Evolutionary conservation across 2,329 filamentous ascomycete species (phyloP), one percentile per base, ranked within the genome.

Genomic region (Curvularia lunata): DNA sequence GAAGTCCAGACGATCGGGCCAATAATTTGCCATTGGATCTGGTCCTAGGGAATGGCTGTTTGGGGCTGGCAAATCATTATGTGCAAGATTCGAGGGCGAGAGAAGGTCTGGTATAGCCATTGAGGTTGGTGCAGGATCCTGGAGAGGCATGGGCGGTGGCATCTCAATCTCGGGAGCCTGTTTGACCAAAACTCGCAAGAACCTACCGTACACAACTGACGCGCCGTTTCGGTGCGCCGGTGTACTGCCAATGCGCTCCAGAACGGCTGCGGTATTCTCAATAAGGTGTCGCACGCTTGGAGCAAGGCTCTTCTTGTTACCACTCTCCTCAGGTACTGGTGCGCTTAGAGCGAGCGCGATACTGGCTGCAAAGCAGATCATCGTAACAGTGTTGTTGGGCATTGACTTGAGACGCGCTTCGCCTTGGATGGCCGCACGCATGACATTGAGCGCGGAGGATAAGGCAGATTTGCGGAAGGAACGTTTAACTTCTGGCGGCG

Each of bases 361-460:
- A 34, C 66, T 74, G 16, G 70, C 75, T 0, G 89, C 88, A 62
- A 91, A 91, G 1, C 88, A 89, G 12, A 91, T 90, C 89, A 91
- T 91, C 62, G 91, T 90, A 54, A 88, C 85, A 0, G 89, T 91
- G 65, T 91, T 91, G 74, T 91, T 91, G 0, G 89, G 89, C 88
- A 91, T 91, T 0, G 88, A 91, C 54, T 86, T 86, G 0, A 91
- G 81, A 59, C 88, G 84, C 0, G 82, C 79, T 69, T 91, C 89
- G 32, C 88, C 88, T 72, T 91, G 88, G 5, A 91, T 89, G 0
- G 88, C 88, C 1, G 87, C 87, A 21, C 89, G 85, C 81, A 91
- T 85, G 4, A 91, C 89, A 56, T 90, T 91, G n/a, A 91, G 75
- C 0, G 89, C 88, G 0, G 88, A 89, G 0, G 88, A 90, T 0